Percentiles rank a stretch among this genome's conserved stretches.
phyloP scores from a whole-genome alignment of 1,139 yeast species.

The Hanseniaspora uvarum region DNA sequence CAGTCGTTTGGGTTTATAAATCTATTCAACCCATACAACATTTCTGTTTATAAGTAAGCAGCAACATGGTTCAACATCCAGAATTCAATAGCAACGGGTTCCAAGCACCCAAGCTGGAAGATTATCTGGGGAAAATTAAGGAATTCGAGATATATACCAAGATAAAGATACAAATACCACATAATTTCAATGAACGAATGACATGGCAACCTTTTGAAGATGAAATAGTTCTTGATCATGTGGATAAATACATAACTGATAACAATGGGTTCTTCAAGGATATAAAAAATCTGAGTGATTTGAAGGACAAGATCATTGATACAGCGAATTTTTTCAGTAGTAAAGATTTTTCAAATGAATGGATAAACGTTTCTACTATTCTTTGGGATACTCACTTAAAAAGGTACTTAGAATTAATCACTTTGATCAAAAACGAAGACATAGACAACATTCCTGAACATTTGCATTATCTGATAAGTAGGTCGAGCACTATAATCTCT shows the following conservation, averaged over 20 bases:
- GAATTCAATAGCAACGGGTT: background rate
- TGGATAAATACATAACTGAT: constrained; percentile 30
- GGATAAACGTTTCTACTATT: constrained; percentile 3
- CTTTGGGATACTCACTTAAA: constrained; percentile 12
- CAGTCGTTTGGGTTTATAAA: too few relatives aligned
- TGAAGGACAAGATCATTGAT: background rate
- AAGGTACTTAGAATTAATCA: background rate
- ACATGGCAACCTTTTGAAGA: constrained; percentile 68
- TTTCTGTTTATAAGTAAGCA: too few relatives aligned
- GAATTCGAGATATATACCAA: background rate
- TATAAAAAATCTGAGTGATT: background rate
- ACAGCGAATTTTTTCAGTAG: constrained; percentile 8
- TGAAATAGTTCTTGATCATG: constrained; percentile 35
- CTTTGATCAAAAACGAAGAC: background rate
- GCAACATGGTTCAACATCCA: background rate
- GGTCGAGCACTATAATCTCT: constrained; percentile 16
- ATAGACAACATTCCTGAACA: background rate
- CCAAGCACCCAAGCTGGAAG: constrained; percentile 8
- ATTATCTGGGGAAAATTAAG: constrained; percentile 3
- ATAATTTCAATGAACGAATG: constrained; percentile 49
- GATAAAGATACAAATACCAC: constrained; percentile 33
- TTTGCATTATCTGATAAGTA: constrained; percentile 31
- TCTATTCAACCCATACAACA: background rate
- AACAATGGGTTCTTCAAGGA: constrained; percentile 31
- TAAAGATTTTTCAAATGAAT: constrained; percentile 1